Evolutionary conservation across 148 eudicot genomes (phyloP).

Genomic region (Polygonum aviculare): DNA sequence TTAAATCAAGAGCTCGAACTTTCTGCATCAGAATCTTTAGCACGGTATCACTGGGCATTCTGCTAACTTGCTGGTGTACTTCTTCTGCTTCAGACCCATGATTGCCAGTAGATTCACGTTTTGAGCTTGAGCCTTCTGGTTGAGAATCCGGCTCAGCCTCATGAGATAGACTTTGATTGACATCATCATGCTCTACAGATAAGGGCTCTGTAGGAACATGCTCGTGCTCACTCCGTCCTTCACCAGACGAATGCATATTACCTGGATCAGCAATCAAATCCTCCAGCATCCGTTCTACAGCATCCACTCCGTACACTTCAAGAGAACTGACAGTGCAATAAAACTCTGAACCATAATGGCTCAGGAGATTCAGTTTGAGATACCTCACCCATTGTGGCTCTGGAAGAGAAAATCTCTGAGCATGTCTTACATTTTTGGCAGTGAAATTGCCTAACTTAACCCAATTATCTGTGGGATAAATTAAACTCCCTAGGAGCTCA

Average conservation of each 20-base stretch:
- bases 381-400: conserved; percentile 95
- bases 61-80: conserved; percentile 56
- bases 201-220: background rate
- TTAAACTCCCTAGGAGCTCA: conserved; percentile 68
- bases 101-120: background rate
- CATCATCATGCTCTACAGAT: conserved; percentile 1
- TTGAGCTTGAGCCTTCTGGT: conserved; percentile 5
- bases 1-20: conserved; percentile 74
- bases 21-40: conserved; percentile 96
- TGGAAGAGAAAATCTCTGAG: conserved; percentile 65
- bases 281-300: conserved; percentile 90
- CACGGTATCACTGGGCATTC: conserved; percentile 97
- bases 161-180: background rate
- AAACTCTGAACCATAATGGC: conserved; percentile 91
- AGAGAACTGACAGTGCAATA: conserved; percentile 83
- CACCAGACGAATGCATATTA: conserved; percentile 24
- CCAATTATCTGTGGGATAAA: conserved; percentile 84
- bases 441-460: conserved; percentile 74
- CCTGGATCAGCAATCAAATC: conserved; percentile 70
- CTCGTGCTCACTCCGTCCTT: conserved; percentile 12
- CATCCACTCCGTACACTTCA: conserved; percentile 98
- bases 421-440: conserved; percentile 80
- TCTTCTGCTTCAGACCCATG: conserved; percentile 57
- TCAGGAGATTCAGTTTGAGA: conserved; percentile 58
- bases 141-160: background rate